A percentile compares a stretch with the other conserved stretches of the same genome.
Evolutionary conservation across 2,329 filamentous ascomycete genomes (phyloP).

Genomic region (Penicillium capsulatum): DNA sequence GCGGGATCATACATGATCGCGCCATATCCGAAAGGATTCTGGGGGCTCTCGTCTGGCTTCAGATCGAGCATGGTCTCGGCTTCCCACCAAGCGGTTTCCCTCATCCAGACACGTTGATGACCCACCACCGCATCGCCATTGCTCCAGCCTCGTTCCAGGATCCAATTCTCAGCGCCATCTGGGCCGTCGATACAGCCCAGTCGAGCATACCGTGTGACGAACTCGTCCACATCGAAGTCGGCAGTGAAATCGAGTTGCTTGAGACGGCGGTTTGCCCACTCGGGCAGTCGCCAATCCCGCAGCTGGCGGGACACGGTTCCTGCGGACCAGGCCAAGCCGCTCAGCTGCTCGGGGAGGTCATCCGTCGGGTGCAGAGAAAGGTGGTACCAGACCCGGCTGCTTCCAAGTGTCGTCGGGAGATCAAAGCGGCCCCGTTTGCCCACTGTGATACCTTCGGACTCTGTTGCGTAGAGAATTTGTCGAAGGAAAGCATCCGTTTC

Average conservation of each 20-base stretch:
- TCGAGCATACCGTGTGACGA: slow-evolving; percentile 72
- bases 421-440: slow-evolving; percentile 77
- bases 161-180: slow-evolving; percentile 91
- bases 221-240: slow-evolving; percentile 93
- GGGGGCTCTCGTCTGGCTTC: slow-evolving; percentile 58
- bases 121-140: slow-evolving; percentile 94
- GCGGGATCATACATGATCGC: slow-evolving; percentile 64
- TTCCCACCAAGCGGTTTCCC: slow-evolving; percentile 94
- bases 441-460: slow-evolving; percentile 73
- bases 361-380: slow-evolving; percentile 88
- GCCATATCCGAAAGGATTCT: slow-evolving; percentile 50
- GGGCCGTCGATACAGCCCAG: slow-evolving; percentile 85
- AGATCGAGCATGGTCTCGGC: slow-evolving; percentile 93
- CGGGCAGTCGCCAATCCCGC: slow-evolving; percentile 85
- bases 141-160: slow-evolving; percentile 93
- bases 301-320: slow-evolving; percentile 88
- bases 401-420: slow-evolving; percentile 66
- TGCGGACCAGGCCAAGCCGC: slow-evolving; percentile 80
- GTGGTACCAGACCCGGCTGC: slow-evolving; percentile 93
- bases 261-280: slow-evolving; percentile 93
- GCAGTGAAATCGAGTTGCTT: slow-evolving; percentile 91
- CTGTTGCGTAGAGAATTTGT: slow-evolving; percentile 72
- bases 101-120: slow-evolving; percentile 89
- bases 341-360: slow-evolving; percentile 68
- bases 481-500: slow-evolving; percentile 80